Evolutionary conservation across 129 eudicot species (phyloP).

Genomic region (Mikania micrantha): DNA sequence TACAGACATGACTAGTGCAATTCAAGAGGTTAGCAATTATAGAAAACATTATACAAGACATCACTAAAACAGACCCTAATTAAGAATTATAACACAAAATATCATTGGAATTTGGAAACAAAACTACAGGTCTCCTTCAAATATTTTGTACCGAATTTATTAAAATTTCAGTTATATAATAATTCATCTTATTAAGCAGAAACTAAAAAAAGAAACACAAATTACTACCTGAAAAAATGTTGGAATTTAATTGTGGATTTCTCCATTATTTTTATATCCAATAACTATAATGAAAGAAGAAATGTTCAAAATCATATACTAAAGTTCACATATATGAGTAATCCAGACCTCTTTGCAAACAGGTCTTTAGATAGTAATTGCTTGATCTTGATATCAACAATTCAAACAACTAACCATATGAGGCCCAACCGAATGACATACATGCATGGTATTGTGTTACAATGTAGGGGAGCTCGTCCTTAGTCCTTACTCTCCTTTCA

Average conservation of each 20-base stretch:
- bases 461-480: too few relatives aligned
- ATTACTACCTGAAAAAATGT: too few relatives aligned
- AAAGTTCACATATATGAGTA: not conserved
- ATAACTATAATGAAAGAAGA: conserved; percentile 4
- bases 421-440: not conserved
- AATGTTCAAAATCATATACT: not conserved
- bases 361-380: not conserved
- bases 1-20: not conserved
- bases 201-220: not conserved
- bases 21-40: not conserved
- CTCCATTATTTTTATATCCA: not conserved
- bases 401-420: not conserved
- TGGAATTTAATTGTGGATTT: not conserved
- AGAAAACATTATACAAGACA: not conserved
- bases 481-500: not conserved
- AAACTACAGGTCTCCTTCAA: not conserved
- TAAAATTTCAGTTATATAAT: not conserved
- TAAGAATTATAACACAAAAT: not conserved
- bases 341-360: not conserved
- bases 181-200: not conserved
- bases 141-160: not conserved
- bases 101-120: not conserved
- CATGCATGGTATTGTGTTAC: not conserved
- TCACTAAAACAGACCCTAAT: not conserved
- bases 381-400: not conserved